These are phyloP conservation scores for Misopates orontium DNA, from an alignment of 257 asterid species.

Conservation along the genomic window DNA sequence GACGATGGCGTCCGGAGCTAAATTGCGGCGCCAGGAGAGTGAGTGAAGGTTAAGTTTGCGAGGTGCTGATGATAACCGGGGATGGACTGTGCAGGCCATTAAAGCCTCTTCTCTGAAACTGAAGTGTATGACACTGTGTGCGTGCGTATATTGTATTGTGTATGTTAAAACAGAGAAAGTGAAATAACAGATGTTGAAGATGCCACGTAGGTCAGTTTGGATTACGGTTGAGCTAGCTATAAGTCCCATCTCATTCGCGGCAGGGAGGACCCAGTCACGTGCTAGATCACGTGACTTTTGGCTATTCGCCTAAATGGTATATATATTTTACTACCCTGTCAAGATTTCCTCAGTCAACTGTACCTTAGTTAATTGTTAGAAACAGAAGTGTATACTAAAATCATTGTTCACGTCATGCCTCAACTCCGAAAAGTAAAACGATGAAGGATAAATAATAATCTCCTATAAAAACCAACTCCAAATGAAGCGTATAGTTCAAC, in stretches of 20 bases:
- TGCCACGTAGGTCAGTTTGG: slow-evolving; percentile 63
- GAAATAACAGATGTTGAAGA: slow-evolving; percentile 49
- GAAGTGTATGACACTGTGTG: neutral
- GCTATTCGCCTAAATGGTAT: too few species aligned
- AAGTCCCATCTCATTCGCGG: too few species aligned
- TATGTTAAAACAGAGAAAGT: slow-evolving; percentile 12
- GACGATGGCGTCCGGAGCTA: slow-evolving; percentile 34
- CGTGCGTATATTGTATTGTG: neutral
- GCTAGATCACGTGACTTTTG: neutral
- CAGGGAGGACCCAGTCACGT: slow-evolving; percentile 14
- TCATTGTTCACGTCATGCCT: too few species aligned
- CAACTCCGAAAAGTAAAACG: too few species aligned
- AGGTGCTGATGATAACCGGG: slow-evolving; percentile 40
- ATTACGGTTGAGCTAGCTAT: slow-evolving; percentile 37
- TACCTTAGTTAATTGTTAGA: too few species aligned
- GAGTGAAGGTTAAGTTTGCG: slow-evolving; percentile 34
- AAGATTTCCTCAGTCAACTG: too few species aligned
- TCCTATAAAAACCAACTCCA: too few species aligned
- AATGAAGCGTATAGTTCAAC: too few species aligned
- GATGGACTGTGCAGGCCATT: slow-evolving; percentile 55
- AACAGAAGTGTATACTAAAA: too few species aligned
- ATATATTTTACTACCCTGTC: too few species aligned
- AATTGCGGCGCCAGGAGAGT: slow-evolving; percentile 52
- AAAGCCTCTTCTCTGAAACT: slow-evolving; percentile 17
- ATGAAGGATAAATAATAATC: too few species aligned